Evolutionary conservation across 805 yeast genomes (phyloP).

Genomic region (Saccharomycopsis olivae): DNA sequence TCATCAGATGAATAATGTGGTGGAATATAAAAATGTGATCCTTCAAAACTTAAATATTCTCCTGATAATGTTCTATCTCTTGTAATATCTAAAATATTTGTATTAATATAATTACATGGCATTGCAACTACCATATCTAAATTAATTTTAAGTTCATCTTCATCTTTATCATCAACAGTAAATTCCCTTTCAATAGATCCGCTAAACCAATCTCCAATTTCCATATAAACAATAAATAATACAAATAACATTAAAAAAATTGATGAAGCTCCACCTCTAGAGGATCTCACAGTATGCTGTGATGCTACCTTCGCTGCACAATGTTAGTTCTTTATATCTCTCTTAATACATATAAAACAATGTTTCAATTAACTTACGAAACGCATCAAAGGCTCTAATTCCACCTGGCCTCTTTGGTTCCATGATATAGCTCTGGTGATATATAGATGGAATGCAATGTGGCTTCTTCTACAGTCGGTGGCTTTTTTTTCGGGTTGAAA

Average conservation of each 20-base stretch:
- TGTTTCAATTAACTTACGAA: conserved; percentile 35
- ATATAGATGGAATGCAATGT: too few species aligned
- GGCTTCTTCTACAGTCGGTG: too few species aligned
- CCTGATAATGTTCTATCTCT: conserved; percentile 70
- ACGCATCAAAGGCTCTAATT: conserved; percentile 57
- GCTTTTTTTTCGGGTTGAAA: too few species aligned
- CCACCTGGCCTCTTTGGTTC: conserved; percentile 15
- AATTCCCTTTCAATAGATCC: conserved; percentile 75
- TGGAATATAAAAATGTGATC: conserved; percentile 48
- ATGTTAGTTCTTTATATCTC: conserved; percentile 14
- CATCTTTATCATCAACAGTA: conserved; percentile 52
- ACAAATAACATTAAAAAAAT: conserved; percentile 50
- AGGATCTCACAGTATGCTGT: conserved; percentile 61
- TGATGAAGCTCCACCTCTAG: conserved; percentile 70
- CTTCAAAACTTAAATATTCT: conserved; percentile 65
- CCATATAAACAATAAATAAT: conserved; percentile 68
- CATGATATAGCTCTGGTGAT: too few species aligned
- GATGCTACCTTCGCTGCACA: conserved; percentile 51
- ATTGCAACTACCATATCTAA: conserved; percentile 71
- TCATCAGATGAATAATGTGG: conserved; percentile 34
- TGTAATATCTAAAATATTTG: conserved; percentile 70
- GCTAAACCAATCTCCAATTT: conserved; percentile 74
- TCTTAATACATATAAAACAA: not conserved
- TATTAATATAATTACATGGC: conserved; percentile 70
- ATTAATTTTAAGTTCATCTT: conserved; percentile 55